phyloP scores from a whole-genome alignment of 1,284 basidiomycete genomes.

The Abortiporus biennis region DNA sequence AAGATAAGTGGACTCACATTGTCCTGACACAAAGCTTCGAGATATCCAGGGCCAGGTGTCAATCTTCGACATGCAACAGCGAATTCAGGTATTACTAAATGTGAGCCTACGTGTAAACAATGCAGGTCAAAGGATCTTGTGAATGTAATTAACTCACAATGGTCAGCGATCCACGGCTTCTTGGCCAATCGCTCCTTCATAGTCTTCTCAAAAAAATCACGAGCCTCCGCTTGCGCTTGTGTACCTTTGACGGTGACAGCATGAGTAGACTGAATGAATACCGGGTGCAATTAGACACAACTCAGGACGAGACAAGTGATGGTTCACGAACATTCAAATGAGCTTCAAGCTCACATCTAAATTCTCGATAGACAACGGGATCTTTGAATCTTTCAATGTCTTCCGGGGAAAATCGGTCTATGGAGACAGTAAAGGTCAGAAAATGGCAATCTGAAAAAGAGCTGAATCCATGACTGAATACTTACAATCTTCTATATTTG shows the following conservation, averaged over 20 bases:
- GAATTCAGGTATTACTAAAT: conserved; percentile 51
- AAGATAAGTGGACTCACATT: conserved; percentile 34
- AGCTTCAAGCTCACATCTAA: conserved; percentile 43
- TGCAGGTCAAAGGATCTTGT: no score
- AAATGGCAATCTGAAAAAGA: background rate
- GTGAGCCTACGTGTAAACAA: background rate
- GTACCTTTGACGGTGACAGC: conserved; percentile 37
- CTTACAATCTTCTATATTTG: conserved; percentile 37
- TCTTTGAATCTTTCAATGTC: conserved; percentile 47
- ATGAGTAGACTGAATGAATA: conserved; percentile 36
- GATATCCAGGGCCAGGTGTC: conserved; percentile 61
- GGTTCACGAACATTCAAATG: conserved; percentile 42
- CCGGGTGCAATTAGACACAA: background rate
- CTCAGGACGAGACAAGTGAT: background rate
- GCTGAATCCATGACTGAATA: background rate
- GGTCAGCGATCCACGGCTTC: conserved; percentile 54
- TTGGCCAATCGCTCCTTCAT: conserved; percentile 48
- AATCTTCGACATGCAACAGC: conserved; percentile 50
- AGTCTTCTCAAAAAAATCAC: conserved; percentile 33
- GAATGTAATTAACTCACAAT: no score
- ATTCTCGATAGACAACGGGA: conserved; percentile 41
- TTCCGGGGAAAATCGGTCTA: conserved; percentile 46
- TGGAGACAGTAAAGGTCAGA: background rate
- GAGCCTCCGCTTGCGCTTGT: conserved; percentile 34
- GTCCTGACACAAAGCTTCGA: conserved; percentile 54